Evolutionary conservation across 345 rosid species (phyloP).

Genomic region (Syzygium jambos): DNA sequence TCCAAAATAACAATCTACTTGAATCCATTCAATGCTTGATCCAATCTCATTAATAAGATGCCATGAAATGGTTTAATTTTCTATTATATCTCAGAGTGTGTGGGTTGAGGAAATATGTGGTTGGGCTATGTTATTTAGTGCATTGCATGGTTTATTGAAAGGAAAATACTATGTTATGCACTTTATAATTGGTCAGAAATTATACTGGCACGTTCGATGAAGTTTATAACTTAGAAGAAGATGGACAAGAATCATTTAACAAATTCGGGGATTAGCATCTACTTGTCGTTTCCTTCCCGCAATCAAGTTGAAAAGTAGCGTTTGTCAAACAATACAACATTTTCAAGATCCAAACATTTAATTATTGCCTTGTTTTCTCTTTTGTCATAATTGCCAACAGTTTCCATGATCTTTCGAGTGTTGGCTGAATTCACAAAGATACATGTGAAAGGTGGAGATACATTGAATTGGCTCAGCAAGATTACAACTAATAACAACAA

Average conservation of each 20-base stretch:
- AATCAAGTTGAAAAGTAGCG: neutral
- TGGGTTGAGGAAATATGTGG: no score
- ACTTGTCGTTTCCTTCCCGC: rapidly evolving
- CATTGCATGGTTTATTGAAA: no score
- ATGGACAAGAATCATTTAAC: neutral
- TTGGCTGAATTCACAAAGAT: neutral
- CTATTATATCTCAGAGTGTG: no score
- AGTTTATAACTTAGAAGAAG: neutral
- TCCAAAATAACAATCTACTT: neutral
- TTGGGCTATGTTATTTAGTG: no score
- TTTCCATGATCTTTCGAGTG: neutral
- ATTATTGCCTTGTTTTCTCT: no score
- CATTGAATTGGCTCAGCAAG: neutral
- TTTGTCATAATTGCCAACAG: neutral
- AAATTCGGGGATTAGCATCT: neutral
- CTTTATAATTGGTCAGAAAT: neutral
- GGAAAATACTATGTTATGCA: no score
- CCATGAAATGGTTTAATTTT: no score
- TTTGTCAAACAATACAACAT: no score
- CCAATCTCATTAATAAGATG: neutral
- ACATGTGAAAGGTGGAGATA: no score
- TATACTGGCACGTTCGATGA: no score
- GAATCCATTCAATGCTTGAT: neutral
- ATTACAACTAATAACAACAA: neutral
- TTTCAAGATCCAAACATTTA: no score